Evolutionary conservation across 176 grass and related monocot species (phyloP).

Genomic region (Aegilops tauschii): DNA sequence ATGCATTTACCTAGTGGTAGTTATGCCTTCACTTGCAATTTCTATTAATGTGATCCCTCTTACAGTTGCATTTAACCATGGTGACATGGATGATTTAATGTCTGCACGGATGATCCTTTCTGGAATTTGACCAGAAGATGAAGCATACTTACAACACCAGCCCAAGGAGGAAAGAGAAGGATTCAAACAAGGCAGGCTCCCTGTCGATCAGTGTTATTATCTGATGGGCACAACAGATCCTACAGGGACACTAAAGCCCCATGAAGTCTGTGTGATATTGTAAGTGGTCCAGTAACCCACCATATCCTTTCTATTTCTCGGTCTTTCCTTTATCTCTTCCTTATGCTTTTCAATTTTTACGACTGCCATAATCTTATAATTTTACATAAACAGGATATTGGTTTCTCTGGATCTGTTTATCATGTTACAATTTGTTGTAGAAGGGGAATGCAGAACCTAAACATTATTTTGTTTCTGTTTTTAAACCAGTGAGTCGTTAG

Average conservation of each 20-base stretch:
- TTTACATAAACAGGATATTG: not conserved
- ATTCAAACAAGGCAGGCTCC: constrained; percentile 53
- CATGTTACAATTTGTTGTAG: constrained; percentile 10
- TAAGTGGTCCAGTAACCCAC: constrained; percentile 29
- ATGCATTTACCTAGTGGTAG: not conserved
- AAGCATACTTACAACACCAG: constrained; percentile 40
- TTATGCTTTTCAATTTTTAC: not conserved
- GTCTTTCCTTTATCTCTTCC: constrained; percentile 4
- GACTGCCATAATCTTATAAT: not conserved
- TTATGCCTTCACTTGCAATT: not conserved
- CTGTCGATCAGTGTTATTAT: constrained; percentile 49
- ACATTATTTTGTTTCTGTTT: not conserved
- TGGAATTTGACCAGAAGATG: constrained; percentile 51
- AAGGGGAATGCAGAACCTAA: not conserved
- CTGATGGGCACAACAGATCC: constrained; percentile 72
- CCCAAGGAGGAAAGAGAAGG: constrained; percentile 40
- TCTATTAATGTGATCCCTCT: constrained; percentile 12
- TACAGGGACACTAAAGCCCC: constrained; percentile 38
- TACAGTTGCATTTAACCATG: constrained; percentile 51
- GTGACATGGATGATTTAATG: constrained; percentile 66
- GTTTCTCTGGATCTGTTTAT: constrained; percentile 10
- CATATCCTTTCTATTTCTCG: not conserved
- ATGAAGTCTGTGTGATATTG: constrained; percentile 76
- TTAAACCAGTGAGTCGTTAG: not conserved
- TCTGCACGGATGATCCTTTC: constrained; percentile 58